A percentile compares a stretch with the other conserved stretches of the same genome.
These are phyloP conservation scores for Dendrostoma leiphaemia DNA, from an alignment of 2,329 filamentous ascomycete species.

Conservation along the genomic window DNA sequence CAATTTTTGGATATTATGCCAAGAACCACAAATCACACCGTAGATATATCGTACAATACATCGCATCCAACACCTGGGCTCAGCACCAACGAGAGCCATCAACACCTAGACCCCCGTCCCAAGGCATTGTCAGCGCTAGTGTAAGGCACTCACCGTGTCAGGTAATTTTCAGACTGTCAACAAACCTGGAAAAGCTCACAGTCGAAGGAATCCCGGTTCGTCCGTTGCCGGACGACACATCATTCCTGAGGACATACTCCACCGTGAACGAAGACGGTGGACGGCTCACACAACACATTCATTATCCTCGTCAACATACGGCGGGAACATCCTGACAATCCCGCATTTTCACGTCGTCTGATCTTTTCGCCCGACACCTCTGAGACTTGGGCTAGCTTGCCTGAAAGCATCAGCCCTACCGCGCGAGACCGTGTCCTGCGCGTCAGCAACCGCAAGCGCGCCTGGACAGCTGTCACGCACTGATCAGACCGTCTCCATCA, in stretches of 20 bases:
- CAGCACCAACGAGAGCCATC: neutral
- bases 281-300: neutral
- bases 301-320: neutral
- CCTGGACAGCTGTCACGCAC: neutral
- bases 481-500: neutral
- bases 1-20: neutral
- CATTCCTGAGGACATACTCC: neutral
- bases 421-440: neutral
- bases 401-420: constrained; percentile 1
- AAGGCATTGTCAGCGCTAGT: constrained; percentile 1
- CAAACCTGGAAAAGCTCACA: neutral
- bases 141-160: neutral
- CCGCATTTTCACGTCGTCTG: neutral
- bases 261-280: too few species aligned
- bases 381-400: neutral
- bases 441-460: neutral
- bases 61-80: neutral
- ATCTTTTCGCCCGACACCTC: neutral
- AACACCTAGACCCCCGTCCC: neutral
- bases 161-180: neutral
- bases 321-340: neutral
- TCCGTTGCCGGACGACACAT: constrained; percentile 1
- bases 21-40: neutral
- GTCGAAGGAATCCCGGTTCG: neutral
- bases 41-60: constrained; percentile 2